Conservation (phyloP, 2,329 filamentous ascomycete genomes). For the Cryphonectria carpinicola region DNA sequence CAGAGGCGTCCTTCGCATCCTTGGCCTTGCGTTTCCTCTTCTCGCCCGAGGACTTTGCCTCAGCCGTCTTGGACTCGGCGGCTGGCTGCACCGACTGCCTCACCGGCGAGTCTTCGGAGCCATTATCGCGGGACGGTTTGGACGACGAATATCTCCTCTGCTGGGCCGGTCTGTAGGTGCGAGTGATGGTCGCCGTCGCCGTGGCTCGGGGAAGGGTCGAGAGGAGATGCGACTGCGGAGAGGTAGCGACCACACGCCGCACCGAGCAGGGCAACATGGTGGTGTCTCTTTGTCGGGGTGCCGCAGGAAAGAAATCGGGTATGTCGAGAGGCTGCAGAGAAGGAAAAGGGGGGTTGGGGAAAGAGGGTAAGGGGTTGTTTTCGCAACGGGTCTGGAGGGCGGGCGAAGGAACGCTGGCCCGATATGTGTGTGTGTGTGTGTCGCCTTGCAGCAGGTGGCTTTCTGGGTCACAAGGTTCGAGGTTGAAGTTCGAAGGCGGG, state of each 20-base stretch:
- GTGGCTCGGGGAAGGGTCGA: conserved; percentile 47
- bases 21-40: conserved; percentile 65
- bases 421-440: conserved; percentile 8
- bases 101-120: conserved; percentile 54
- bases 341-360: neutral
- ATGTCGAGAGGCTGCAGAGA: neutral
- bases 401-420: conserved; percentile 21
- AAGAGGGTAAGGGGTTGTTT: neutral
- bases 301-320: neutral
- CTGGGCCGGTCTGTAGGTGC: conserved; percentile 46
- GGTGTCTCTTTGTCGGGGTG: conserved; percentile 32
- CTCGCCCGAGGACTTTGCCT: conserved; percentile 51
- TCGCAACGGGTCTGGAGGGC: conserved; percentile 14
- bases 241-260: conserved; percentile 56
- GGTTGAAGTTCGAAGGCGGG: conserved; percentile 23
- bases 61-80: conserved; percentile 44
- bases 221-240: conserved; percentile 50
- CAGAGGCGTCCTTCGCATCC: conserved; percentile 55
- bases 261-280: conserved; percentile 61
- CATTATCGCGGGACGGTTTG: conserved; percentile 64
- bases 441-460: conserved; percentile 14
- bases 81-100: conserved; percentile 55
- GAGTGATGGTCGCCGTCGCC: conserved; percentile 38
- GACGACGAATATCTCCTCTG: conserved; percentile 64
- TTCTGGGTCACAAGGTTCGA: conserved; percentile 18